These are phyloP conservation scores for Cytospora leucostoma DNA, from an alignment of 2,329 filamentous ascomycete genomes.

Conservation along the genomic window DNA sequence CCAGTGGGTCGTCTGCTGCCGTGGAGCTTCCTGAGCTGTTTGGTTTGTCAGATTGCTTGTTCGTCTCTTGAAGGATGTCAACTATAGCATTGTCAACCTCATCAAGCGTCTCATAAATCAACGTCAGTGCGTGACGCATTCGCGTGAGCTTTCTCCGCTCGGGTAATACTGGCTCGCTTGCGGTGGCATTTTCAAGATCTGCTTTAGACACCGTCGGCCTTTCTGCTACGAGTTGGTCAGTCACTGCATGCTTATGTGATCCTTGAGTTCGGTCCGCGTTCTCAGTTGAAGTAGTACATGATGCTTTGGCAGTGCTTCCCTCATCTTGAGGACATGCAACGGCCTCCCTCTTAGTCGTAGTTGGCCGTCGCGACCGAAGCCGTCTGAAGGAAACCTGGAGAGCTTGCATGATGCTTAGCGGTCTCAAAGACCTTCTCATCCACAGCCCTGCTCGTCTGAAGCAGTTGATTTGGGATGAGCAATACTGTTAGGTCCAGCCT, in stretches of 20 bases:
- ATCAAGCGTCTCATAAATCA: not conserved
- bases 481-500: no score
- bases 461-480: no score
- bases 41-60: not conserved
- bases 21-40: not conserved
- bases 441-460: no score
- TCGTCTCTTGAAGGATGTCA: not conserved
- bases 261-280: not conserved
- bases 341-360: not conserved
- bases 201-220: no score
- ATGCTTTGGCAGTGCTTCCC: not conserved
- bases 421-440: not conserved
- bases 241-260: not conserved
- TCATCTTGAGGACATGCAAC: not conserved
- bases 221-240: no score
- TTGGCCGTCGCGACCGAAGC: not conserved
- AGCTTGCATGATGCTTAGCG: not conserved
- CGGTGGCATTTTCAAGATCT: not conserved
- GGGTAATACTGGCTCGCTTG: not conserved
- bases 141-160: not conserved
- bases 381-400: not conserved
- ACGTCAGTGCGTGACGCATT: not conserved
- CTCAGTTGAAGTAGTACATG: not conserved
- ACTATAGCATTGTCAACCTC: not conserved
- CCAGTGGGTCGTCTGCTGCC: not conserved